These are phyloP conservation scores for Farysia itapuensis DNA, from an alignment of 1,284 basidiomycete species.

Conservation along the genomic window DNA sequence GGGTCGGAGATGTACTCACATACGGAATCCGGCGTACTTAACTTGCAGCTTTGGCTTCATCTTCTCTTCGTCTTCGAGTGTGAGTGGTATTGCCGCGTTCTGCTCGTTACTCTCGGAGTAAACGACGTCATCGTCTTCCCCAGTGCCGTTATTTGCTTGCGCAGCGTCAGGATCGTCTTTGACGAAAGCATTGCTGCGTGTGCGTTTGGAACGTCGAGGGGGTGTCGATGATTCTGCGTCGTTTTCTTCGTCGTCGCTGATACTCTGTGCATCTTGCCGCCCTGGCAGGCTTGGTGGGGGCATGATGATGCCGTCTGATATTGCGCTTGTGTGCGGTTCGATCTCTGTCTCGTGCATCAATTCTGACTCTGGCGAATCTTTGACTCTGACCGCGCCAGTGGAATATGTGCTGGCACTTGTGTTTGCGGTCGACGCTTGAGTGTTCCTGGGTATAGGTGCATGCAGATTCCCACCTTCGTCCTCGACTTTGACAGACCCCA, in stretches of 20 bases:
- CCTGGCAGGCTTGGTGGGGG: not conserved
- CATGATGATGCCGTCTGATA: not conserved
- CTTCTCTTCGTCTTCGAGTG: conserved; percentile 39
- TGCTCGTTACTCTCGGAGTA: not conserved
- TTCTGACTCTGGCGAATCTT: conserved; percentile 18
- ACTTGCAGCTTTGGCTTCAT: conserved; percentile 36
- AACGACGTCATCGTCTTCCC: conserved; percentile 1
- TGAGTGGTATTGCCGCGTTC: conserved; percentile 18
- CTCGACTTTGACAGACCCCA: conserved; percentile 31
- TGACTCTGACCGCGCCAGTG: conserved; percentile 14
- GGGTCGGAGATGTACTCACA: conserved; percentile 10
- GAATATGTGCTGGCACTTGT: conserved; percentile 1
- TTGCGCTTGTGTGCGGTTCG: not conserved
- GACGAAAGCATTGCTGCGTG: conserved; percentile 4
- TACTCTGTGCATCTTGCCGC: not conserved
- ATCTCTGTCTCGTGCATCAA: not conserved
- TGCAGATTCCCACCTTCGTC: conserved; percentile 42
- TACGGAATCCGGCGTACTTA: conserved; percentile 40
- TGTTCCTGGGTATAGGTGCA: conserved; percentile 23
- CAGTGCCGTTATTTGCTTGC: conserved; percentile 3
- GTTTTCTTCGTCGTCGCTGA: not conserved
- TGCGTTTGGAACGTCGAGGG: conserved; percentile 20
- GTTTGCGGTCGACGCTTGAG: conserved; percentile 1
- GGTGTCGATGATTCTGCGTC: not conserved
- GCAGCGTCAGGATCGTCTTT: conserved; percentile 15